A percentile compares a stretch with the other conserved stretches of the same genome.
These are phyloP conservation scores for Alternaria ethzedia DNA, from an alignment of 2,329 filamentous ascomycete species.

Conservation along the genomic window DNA sequence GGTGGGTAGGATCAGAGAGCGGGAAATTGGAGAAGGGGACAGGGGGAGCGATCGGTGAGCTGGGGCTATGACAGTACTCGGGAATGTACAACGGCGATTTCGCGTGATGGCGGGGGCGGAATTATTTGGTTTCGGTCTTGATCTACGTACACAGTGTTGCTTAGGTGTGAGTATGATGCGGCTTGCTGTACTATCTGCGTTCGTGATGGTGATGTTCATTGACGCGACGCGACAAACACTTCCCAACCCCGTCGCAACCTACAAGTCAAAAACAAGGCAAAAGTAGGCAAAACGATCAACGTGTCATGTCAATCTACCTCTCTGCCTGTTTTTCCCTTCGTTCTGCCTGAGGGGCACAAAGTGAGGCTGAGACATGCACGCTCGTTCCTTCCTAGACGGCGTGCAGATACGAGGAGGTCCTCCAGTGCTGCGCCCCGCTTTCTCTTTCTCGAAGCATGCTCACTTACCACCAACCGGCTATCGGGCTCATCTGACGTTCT, in stretches of 20 bases:
- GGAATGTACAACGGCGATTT: background rate
- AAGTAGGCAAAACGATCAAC: background rate
- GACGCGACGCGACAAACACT: background rate
- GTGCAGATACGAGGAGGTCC: constrained; percentile 3
- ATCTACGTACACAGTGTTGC: too few relatives aligned
- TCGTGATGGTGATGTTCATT: background rate
- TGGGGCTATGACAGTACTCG: background rate
- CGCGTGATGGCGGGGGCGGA: background rate
- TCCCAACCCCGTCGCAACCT: background rate
- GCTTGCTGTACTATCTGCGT: background rate
- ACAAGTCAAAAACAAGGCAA: background rate
- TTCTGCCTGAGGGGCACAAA: background rate
- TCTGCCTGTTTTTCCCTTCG: background rate
- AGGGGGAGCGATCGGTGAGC: background rate
- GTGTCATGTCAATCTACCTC: background rate
- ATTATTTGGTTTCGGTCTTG: too few relatives aligned
- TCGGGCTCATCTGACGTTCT: background rate
- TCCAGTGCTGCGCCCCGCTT: constrained; percentile 1
- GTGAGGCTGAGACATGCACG: constrained; percentile 3
- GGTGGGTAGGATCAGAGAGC: background rate
- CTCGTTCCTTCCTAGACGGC: background rate
- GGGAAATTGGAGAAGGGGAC: background rate
- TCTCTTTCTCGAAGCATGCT: background rate
- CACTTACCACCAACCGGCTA: background rate
- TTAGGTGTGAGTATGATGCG: fast-evolving